Percentiles rank a stretch among this genome's conserved stretches.
Evolutionary conservation across 2,329 filamentous ascomycete species (phyloP).

Genomic region (Penicillium sclerotigenum): DNA sequence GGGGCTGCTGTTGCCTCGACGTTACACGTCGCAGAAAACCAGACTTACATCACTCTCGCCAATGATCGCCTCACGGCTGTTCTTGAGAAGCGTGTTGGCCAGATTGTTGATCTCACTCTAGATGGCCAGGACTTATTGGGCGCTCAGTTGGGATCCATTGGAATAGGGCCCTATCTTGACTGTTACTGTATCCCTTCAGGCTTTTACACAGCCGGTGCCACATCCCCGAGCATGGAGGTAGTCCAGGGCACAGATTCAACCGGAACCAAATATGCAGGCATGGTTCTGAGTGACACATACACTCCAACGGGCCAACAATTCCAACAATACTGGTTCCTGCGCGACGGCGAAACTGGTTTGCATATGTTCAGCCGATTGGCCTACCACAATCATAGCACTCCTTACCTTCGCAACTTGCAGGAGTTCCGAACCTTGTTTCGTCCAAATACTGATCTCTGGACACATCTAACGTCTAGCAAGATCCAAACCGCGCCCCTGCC

Average conservation of each 20-base stretch:
- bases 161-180: conserved; percentile 59
- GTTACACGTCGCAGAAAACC: conserved; percentile 19
- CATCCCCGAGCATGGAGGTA: conserved; percentile 50
- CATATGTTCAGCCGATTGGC: conserved; percentile 60
- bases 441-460: conserved; percentile 60
- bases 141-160: conserved; percentile 41
- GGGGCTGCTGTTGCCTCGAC: conserved; percentile 12
- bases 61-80: conserved; percentile 48
- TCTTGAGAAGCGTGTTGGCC: conserved; percentile 44
- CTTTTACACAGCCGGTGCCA: conserved; percentile 57
- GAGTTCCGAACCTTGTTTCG: conserved; percentile 62
- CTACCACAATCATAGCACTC: conserved; percentile 57
- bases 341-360: conserved; percentile 60
- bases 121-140: conserved; percentile 56
- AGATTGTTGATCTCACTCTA: conserved; percentile 44
- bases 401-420: conserved; percentile 57
- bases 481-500: conserved; percentile 55
- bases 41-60: conserved; percentile 32
- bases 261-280: conserved; percentile 55
- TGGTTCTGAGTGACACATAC: conserved; percentile 60
- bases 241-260: conserved; percentile 52
- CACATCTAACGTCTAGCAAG: conserved; percentile 58
- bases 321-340: conserved; percentile 64
- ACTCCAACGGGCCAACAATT: conserved; percentile 56
- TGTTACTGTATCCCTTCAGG: conserved; percentile 61